Evolutionary conservation across 805 yeast genomes (phyloP).

Genomic region (Candida pini): DNA sequence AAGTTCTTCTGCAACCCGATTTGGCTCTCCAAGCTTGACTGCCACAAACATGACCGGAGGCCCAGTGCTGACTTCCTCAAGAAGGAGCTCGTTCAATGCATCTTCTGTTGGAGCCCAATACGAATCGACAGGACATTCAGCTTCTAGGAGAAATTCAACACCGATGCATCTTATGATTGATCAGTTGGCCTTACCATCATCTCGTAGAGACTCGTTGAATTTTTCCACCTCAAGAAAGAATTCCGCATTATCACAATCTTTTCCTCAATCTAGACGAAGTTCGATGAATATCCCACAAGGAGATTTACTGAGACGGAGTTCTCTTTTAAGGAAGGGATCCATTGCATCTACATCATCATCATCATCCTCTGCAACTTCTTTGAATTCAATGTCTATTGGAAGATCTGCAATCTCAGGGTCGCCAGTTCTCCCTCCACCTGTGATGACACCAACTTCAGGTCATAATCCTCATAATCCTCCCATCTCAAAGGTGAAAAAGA

Average conservation of each 20-base stretch:
- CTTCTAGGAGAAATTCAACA: slow-evolving; percentile 14
- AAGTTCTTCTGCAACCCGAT: slow-evolving; percentile 8
- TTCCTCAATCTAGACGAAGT: slow-evolving; percentile 16
- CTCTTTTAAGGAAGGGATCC: slow-evolving; percentile 16
- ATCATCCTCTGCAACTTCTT: slow-evolving; percentile 8
- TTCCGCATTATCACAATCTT: slow-evolving; percentile 8
- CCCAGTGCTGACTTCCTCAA: slow-evolving; percentile 8
- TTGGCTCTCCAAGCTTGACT: slow-evolving; percentile 11
- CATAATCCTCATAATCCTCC: slow-evolving; percentile 47
- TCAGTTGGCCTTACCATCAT: slow-evolving; percentile 1
- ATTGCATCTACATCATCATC: slow-evolving; percentile 16
- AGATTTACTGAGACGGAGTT: slow-evolving; percentile 12
- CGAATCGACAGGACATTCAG: too few species aligned
- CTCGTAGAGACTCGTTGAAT: slow-evolving; percentile 6
- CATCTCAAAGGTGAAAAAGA: too few species aligned
- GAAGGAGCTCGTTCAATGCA: slow-evolving; percentile 12
- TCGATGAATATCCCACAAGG: slow-evolving; percentile 13
- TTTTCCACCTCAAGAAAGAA: slow-evolving; percentile 4
- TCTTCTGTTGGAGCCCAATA: too few species aligned
- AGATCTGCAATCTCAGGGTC: background rate
- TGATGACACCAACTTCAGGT: background rate
- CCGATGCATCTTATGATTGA: slow-evolving; percentile 2
- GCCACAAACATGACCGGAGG: slow-evolving; percentile 32
- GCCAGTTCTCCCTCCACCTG: background rate
- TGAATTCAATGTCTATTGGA: slow-evolving; percentile 2